Base-by-base conservation (phyloP, 2,329 filamentous ascomycete species). In the Zasmidium cellare region DNA sequence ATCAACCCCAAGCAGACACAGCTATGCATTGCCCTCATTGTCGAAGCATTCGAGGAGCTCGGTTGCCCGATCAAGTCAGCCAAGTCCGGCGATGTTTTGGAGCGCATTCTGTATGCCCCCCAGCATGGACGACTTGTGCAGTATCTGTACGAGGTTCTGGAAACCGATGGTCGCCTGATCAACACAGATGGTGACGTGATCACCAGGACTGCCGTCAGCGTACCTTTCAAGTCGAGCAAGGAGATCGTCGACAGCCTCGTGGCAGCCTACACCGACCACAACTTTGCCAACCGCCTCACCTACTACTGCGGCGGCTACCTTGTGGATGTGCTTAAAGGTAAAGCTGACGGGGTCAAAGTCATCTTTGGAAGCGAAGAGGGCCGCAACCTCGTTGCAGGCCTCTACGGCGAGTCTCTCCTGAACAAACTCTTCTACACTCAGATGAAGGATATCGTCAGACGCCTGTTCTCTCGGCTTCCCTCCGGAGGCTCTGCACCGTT, bases 41-140 rank as follows among this genome's bases (percentile, higher is more conserved):
- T 56, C 1, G 55, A 61, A 16, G 56, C 52, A 12, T 53, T 59
- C 52, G 22, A 41, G 16, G 11, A 53, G 23, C 49, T 61, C 20
- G 59, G 59, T 7, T 61, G 59, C 22, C 20, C 53, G 25, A 28
- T 59, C 9, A 46, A 38, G 2, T 9, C 11, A 18, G 16, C 54
- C 6, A 23, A 23, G 24, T 9, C 51, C 20, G 59, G 59, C 23
- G 12, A 54, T 11, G 20, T 14, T 12, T 9, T 61, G n/a, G 19
- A 53, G 12, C 19, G 7, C 9, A 14, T 56, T 12, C 9, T 22
- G 3, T 11, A 46, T 3, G 23, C 47, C 7, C 20, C 38, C 12
- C 51, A 61, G 47, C 56, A 61, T 41, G 25, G 25, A 22, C 41
- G 47, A n/a, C 28, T 61, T 3, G 18, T 59, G 11, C 3, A 18